Base-by-base conservation (phyloP, 768 basidiomycete genomes). In the Cytidiella melzeri region DNA sequence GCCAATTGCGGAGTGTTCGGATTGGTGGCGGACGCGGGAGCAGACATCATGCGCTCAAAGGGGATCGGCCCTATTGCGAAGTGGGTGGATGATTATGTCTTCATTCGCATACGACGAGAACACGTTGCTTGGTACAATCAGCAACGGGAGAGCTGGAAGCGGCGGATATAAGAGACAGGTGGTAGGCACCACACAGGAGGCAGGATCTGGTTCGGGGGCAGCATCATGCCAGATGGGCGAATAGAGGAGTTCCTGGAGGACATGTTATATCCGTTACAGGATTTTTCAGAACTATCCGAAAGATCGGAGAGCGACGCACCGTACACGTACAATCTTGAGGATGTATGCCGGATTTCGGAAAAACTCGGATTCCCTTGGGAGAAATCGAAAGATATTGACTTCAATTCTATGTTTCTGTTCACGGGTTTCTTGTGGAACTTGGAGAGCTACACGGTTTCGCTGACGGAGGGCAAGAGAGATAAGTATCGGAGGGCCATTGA, bases 81-180 rank as follows among this genome's bases (percentile, higher is more conserved):
- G 49, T 73, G 71, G 70, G 69, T 71, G 0, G 68, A 73, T 58
- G 62, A 73, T 41, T 70, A 71, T 45, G 43, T 68, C 4, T 60
- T 63, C 3, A 53, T 68, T 11, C 55, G 57, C n/a, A n/a, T n/a
- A n/a, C n/a, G n/a, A n/a, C n/a, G n/a, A n/a, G n/a, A n/a, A n/a
- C n/a, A n/a, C n/a, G n/a, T n/a, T n/a, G n/a, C n/a, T n/a, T n/a
- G n/a, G n/a, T n/a, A n/a, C n/a, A n/a, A n/a, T n/a, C n/a, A n/a
- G n/a, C n/a, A n/a, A n/a, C n/a, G n/a, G n/a, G n/a, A n/a, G n/a
- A n/a, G n/a, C n/a, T n/a, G n/a, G n/a, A n/a, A n/a, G n/a, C n/a
- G n/a, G n/a, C n/a, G n/a, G n/a, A n/a, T n/a, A n/a, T n/a, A n/a
- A n/a, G n/a, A n/a, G n/a, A n/a, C n/a, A n/a, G n/a, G n/a, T n/a